Base-by-base conservation (phyloP, 2,329 filamentous ascomycete species). In the Alternaria tenuissima region DNA sequence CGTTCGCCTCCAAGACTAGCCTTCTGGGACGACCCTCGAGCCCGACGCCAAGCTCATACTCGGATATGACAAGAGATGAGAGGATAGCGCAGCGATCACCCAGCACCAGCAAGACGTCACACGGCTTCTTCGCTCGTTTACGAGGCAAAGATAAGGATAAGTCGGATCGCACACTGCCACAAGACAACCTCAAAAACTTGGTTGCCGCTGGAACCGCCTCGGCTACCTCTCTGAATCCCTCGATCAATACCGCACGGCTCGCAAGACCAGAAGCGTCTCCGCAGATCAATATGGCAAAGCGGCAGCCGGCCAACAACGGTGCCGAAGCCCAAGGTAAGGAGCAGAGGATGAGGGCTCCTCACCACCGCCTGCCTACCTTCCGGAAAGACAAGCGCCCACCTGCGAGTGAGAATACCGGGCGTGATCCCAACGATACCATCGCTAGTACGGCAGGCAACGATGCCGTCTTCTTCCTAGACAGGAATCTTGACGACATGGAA, bases 401-500 rank as follows among this genome's bases (percentile, higher is more conserved):
- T 2, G 47, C 65, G 5, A 64, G 64, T 22, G 71, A 78, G 28
- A 67, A 73, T 38, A 62, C 61, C 11, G 73, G 72, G 60, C 86
- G 84, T 68, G 81, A 82, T 52, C 79, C 79, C 34, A 81, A 81
- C 44, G 76, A 79, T 51, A 80, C 78, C 5, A 71, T 72, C 22
- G 73, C 72, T 30, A 79, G 78, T 52, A 76, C 75, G 22, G 76
- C 78, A 57, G 84, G 85, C 54, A 85, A 86, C 42, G 86, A 86
- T 42, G 86, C 86, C 12, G 79, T 93, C 46, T 96, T 90, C 79
- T 87, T 87, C 71, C 86, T 98, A 26, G 94, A 98, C 77, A 96
- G 92, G 2, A 91, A 98, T 75, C 85, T 98, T 48, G 88, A 88
- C 57, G 88, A 97, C 69, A 95, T 99, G 92, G 91, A 94, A 70